A percentile compares a stretch with the other conserved stretches of the same genome.
phyloP scores from a whole-genome alignment of 768 basidiomycete species.

The Suillus spraguei region DNA sequence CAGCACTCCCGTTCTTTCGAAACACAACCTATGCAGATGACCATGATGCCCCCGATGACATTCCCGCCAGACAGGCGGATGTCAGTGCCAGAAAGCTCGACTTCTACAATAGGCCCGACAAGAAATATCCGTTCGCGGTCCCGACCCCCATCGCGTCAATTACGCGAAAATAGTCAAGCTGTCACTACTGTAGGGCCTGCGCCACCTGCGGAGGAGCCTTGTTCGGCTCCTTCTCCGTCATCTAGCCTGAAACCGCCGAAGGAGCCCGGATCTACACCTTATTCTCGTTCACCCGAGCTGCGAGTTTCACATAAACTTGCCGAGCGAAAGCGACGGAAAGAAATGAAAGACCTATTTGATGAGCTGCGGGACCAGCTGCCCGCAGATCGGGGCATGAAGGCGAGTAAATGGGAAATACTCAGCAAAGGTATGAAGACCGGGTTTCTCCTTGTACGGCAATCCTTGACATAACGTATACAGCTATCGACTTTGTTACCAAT shows the following conservation, averaged over 20 bases:
- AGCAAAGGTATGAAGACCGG: constrained; percentile 73
- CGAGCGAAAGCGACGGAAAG: constrained; percentile 94
- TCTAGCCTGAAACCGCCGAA: constrained; percentile 41
- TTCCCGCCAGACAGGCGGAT: constrained; percentile 71
- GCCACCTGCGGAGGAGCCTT: constrained; percentile 43
- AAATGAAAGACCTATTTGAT: constrained; percentile 99
- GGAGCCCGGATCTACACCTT: constrained; percentile 70
- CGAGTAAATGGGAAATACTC: constrained; percentile 98
- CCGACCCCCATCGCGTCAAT: constrained; percentile 69
- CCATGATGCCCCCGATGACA: constrained; percentile 59
- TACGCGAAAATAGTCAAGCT: constrained; percentile 43
- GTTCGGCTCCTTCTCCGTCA: constrained; percentile 38
- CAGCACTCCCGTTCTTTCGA: constrained; percentile 50
- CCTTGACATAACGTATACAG: constrained; percentile 37
- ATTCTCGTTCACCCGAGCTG: constrained; percentile 93
- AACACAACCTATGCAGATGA: constrained; percentile 44
- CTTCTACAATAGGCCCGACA: constrained; percentile 46
- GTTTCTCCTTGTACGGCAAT: constrained; percentile 1
- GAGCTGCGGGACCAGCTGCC: constrained; percentile 93
- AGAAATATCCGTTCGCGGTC: constrained; percentile 67
- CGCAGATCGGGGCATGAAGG: constrained; percentile 91
- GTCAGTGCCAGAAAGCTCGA: constrained; percentile 68
- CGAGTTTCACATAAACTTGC: constrained; percentile 96
- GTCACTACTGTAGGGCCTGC: constrained; percentile 41
- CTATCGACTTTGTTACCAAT: constrained; percentile 85